Percentiles rank a stretch among this genome's conserved stretches.
phyloP scores from a whole-genome alignment of 306 rosid species.

The Crotalaria pallida region DNA sequence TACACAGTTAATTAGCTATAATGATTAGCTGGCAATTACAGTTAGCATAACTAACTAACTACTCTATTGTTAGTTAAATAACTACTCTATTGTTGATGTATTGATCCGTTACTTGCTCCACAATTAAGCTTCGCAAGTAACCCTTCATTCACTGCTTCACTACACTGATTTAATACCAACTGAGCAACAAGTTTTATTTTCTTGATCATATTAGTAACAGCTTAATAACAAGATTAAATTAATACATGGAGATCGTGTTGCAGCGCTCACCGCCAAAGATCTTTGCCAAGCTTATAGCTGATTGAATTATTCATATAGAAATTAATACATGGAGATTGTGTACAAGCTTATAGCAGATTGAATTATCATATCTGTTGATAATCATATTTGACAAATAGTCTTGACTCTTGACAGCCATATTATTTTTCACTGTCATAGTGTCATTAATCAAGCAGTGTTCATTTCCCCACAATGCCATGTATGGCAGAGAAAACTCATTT shows the following conservation, averaged over 20 bases:
- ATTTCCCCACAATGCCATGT: background rate
- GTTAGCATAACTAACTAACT: no score
- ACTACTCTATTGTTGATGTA: no score
- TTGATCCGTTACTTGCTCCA: no score
- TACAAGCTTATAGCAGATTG: background rate
- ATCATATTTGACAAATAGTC: background rate
- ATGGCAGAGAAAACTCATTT: background rate
- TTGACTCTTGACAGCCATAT: background rate
- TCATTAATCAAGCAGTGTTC: constrained; percentile 17
- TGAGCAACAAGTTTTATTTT: background rate
- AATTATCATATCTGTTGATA: background rate
- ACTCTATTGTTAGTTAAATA: no score
- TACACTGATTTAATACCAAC: no score
- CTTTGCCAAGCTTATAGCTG: background rate
- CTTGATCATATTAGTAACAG: background rate
- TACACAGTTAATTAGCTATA: no score
- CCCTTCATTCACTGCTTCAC: no score
- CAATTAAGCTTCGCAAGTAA: no score
- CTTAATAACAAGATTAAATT: background rate
- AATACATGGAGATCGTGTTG: background rate
- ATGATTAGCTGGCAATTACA: no score
- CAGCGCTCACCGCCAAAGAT: background rate
- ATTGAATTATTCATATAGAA: background rate
- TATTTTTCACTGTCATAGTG: background rate
- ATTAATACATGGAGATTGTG: background rate